Percentiles rank a stretch among this genome's conserved stretches.
These are phyloP conservation scores for Fusarium setosum DNA, from an alignment of 2,329 filamentous ascomycete species.

Conservation along the genomic window DNA sequence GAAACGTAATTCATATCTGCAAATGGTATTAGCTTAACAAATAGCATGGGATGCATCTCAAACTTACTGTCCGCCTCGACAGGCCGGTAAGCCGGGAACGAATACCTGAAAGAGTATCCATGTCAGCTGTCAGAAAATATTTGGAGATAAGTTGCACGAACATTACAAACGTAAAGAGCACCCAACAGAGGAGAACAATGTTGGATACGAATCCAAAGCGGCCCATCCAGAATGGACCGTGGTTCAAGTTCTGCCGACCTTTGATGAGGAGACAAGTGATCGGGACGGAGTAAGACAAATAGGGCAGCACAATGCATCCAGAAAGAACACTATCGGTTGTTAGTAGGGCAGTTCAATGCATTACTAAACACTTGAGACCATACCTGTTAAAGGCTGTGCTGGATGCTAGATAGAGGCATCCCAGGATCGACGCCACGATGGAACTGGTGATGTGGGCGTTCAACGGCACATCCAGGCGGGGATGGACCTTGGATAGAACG, in stretches of 20 bases:
- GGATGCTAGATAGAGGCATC: background rate
- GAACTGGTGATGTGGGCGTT: background rate
- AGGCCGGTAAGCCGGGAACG: background rate
- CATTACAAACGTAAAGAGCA: conserved; percentile 12
- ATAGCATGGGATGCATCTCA: background rate
- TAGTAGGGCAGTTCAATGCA: background rate
- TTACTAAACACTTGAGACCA: background rate
- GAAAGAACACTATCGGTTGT: background rate
- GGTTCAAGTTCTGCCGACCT: conserved; percentile 1
- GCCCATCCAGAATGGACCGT: conserved; percentile 10
- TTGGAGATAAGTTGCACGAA: background rate
- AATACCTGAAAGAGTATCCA: background rate
- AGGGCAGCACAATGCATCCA: conserved; percentile 10
- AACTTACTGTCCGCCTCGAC: background rate
- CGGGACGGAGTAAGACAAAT: conserved; percentile 9
- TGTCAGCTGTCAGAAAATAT: background rate
- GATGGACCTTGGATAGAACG: background rate
- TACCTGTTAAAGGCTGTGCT: background rate
- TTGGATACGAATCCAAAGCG: conserved; percentile 7
- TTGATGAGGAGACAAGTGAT: conserved; percentile 2
- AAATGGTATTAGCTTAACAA: background rate
- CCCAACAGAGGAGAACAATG: conserved; percentile 6
- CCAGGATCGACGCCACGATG: background rate
- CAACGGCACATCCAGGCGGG: background rate
- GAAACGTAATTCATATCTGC: background rate